phyloP scores from a whole-genome alignment of 805 yeast species.

The Hanseniaspora occidentalis region DNA sequence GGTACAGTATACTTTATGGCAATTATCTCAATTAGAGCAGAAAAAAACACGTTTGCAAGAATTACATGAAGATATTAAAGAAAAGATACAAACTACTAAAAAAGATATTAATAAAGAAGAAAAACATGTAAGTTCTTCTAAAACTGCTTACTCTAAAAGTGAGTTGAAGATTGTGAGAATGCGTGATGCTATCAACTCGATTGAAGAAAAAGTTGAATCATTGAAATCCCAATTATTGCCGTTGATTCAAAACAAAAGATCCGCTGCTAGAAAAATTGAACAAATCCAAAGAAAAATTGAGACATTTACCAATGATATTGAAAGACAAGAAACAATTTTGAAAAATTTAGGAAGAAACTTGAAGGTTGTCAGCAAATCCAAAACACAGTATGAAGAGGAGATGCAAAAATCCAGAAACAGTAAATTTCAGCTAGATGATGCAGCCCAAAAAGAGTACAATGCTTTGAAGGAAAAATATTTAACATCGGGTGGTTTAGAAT shows the following conservation, averaged over 20 bases:
- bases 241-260: constrained; percentile 40
- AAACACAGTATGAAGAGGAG: constrained; percentile 27
- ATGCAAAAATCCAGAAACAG: constrained; percentile 17
- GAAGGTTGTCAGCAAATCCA: constrained; percentile 30
- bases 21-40: constrained; percentile 42
- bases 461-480: constrained; percentile 43
- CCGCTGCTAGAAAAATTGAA: constrained; percentile 33
- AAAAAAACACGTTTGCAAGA: constrained; percentile 10
- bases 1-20: constrained; percentile 44
- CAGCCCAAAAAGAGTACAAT: constrained; percentile 47
- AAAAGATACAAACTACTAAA: constrained; percentile 13
- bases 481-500: constrained; percentile 43
- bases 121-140: constrained; percentile 25
- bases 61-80: constrained; percentile 18
- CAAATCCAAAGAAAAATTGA: constrained; percentile 35
- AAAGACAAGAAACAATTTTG: constrained; percentile 35
- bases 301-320: constrained; percentile 39
- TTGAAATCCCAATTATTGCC: constrained; percentile 44
- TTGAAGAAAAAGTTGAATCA: constrained; percentile 30
- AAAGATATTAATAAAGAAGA: constrained; percentile 27
- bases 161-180: constrained; percentile 30
- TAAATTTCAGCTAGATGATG: constrained; percentile 31
- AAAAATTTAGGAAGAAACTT: constrained; percentile 35
- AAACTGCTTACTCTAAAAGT: constrained; percentile 35
- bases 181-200: constrained; percentile 27